Conservation (phyloP, 371 early-diverging fungal species). For the Dichotomocladium elegans region DNA sequence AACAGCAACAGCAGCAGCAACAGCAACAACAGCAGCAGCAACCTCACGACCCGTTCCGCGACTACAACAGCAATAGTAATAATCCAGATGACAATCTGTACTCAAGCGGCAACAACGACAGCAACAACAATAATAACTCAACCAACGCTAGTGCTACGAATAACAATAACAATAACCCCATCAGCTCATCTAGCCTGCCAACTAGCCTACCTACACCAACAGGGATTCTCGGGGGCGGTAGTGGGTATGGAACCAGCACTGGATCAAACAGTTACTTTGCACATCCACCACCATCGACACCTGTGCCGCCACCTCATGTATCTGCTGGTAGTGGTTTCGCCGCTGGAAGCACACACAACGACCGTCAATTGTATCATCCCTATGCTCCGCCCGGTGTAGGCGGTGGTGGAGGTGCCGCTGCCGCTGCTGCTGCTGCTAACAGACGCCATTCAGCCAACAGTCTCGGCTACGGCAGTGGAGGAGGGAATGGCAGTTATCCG, state of each 20-base stretch:
- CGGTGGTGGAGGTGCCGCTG: too few species aligned
- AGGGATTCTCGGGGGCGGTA: background rate
- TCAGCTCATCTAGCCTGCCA: background rate
- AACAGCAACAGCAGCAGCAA: too few species aligned
- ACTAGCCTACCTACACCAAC: slow-evolving; percentile 2
- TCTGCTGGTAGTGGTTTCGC: background rate
- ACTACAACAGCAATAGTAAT: background rate
- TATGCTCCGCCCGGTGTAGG: too few species aligned
- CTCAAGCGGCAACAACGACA: background rate
- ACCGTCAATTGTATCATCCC: slow-evolving; percentile 12
- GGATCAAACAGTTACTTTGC: slow-evolving; percentile 3
- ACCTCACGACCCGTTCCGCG: background rate
- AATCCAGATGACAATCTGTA: background rate
- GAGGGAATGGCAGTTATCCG: background rate
- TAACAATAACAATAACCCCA: background rate
- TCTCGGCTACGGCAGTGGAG: slow-evolving; percentile 2
- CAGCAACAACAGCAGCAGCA: too few species aligned
- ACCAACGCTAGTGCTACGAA: too few species aligned
- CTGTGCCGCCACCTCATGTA: slow-evolving; percentile 8
- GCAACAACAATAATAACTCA: background rate
- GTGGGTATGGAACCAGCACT: background rate
- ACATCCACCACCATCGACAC: slow-evolving; percentile 10
- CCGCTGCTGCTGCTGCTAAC: background rate
- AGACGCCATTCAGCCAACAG: slow-evolving; percentile 6
- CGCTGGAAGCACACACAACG: background rate